These are phyloP conservation scores for Trypanosoma caninum DNA, from an alignment of 208 protist genomes.

Conservation along the genomic window DNA sequence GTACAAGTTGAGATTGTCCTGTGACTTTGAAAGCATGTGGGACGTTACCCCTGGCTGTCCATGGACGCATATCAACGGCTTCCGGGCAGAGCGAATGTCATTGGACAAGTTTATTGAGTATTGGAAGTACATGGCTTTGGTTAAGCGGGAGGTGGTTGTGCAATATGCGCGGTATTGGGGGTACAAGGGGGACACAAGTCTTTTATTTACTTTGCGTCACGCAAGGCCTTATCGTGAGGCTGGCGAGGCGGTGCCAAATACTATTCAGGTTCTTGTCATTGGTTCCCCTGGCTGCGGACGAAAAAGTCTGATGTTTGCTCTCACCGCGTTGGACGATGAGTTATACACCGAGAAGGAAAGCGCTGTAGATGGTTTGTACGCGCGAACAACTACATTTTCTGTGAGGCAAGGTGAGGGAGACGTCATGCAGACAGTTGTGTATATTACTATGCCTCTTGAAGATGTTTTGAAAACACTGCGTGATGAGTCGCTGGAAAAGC, in stretches of 20 bases:
- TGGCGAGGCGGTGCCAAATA: constrained; percentile 62
- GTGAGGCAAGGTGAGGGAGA: constrained; percentile 31
- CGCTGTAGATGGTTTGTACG: constrained; percentile 22
- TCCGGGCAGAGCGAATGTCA: constrained; percentile 42
- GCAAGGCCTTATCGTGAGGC: constrained; percentile 39
- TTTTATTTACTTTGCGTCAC: constrained; percentile 59
- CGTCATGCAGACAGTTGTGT: constrained; percentile 62
- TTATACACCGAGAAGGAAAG: constrained; percentile 14
- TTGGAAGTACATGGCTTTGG: constrained; percentile 86
- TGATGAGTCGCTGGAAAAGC: constrained; percentile 43
- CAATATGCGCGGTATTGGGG: constrained; percentile 85
- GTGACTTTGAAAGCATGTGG: constrained; percentile 58
- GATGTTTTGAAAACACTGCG: constrained; percentile 34
- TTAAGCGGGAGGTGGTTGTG: constrained; percentile 63
- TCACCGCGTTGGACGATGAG: constrained; percentile 31
- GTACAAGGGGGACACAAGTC: constrained; percentile 74
- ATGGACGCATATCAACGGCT: constrained; percentile 62
- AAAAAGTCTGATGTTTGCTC: constrained; percentile 43
- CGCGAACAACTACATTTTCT: constrained; percentile 59
- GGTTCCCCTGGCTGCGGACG: constrained; percentile 49
- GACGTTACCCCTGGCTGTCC: constrained; percentile 79
- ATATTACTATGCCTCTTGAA: constrained; percentile 46
- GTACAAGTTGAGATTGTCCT: constrained; percentile 63
- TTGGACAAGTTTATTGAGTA: constrained; percentile 78
- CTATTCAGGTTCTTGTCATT: constrained; percentile 66